Evolutionary conservation across 345 rosid species (phyloP).

Genomic region (Syzygium jambos): DNA sequence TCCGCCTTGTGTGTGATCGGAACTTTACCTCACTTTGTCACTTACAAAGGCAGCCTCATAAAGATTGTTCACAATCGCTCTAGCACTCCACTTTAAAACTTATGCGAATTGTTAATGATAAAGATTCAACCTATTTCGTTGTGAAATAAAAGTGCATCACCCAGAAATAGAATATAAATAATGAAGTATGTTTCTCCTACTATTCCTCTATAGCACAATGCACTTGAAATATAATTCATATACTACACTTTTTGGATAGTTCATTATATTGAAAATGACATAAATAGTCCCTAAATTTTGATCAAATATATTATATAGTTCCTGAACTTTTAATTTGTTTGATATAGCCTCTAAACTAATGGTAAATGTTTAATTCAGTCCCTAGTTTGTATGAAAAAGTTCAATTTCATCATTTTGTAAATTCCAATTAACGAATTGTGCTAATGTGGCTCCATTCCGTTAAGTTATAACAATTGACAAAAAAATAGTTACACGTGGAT

Average conservation of each 20-base stretch:
- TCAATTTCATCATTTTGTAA: neutral
- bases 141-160: too few relatives aligned
- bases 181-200: too few relatives aligned
- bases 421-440: accelerated
- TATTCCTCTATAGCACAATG: too few relatives aligned
- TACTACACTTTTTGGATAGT: too few relatives aligned
- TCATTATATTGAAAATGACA: too few relatives aligned
- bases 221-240: too few relatives aligned
- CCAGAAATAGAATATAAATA: too few relatives aligned
- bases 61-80: accelerated
- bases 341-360: accelerated
- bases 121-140: too few relatives aligned
- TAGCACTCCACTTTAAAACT: too few relatives aligned
- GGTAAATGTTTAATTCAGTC: accelerated
- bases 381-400: accelerated
- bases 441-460: accelerated
- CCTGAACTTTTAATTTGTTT: accelerated
- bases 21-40: neutral
- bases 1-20: neutral
- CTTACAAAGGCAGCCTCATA: too few relatives aligned
- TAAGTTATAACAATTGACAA: neutral
- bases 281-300: accelerated
- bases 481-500: accelerated
- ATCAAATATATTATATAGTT: accelerated
- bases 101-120: too few relatives aligned